Evolutionary conservation across 2,329 filamentous ascomycete species (phyloP).

Genomic region (Hymenoscyphus infarciens): DNA sequence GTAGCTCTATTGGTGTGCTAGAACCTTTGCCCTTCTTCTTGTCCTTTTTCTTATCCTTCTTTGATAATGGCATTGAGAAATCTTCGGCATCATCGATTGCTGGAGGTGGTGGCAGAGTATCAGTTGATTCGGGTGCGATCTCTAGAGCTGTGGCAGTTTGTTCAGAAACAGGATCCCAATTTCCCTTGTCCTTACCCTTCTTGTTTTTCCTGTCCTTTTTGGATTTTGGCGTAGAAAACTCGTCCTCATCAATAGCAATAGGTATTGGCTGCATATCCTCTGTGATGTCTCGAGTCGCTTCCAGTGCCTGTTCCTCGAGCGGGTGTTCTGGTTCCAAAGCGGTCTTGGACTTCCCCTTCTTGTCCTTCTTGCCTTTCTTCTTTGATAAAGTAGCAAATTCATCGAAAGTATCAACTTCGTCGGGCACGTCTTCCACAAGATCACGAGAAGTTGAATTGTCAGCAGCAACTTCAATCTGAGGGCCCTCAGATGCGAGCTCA

Average conservation of each 20-base stretch:
- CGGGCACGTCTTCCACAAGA: no score
- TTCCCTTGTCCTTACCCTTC: slow-evolving; percentile 16
- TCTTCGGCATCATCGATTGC: slow-evolving; percentile 1
- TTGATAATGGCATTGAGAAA: not conserved
- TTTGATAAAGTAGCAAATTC: slow-evolving; percentile 6
- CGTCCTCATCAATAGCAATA: not conserved
- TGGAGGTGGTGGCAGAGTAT: not conserved
- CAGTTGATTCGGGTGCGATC: no score
- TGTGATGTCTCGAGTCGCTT: not conserved
- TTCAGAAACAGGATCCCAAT: slow-evolving; percentile 7
- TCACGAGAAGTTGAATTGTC: no score
- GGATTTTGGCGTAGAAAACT: slow-evolving; percentile 9
- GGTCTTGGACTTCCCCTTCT: slow-evolving; percentile 33
- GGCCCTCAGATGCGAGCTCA: no score
- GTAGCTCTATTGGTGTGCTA: no score
- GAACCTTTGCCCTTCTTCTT: slow-evolving; percentile 17
- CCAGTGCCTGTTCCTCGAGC: not conserved
- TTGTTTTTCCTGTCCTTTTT: slow-evolving; percentile 18
- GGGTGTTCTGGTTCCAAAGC: slow-evolving; percentile 18
- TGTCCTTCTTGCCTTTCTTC: slow-evolving; percentile 36
- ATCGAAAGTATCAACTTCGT: not conserved
- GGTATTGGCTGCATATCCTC: not conserved
- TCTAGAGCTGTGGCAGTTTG: not conserved
- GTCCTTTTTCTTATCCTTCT: slow-evolving; percentile 14
- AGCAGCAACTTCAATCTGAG: no score